Conservation (phyloP, 495 filamentous ascomycete genomes). For the Podospora anserina region DNA sequence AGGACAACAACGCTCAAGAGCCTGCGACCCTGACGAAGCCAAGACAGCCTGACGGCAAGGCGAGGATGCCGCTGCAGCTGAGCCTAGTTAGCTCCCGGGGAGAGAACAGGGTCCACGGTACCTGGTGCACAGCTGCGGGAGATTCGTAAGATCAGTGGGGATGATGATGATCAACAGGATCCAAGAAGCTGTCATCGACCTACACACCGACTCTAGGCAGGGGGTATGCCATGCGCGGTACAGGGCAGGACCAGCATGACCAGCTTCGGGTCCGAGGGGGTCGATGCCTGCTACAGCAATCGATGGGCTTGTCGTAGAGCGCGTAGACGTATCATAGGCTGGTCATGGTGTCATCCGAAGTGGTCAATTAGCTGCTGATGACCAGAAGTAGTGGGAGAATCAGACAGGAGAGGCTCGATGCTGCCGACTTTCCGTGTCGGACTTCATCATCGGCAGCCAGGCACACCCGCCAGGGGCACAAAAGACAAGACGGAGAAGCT, state of each 20-base stretch:
- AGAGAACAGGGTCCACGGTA: conserved; percentile 13
- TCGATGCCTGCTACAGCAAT: conserved; percentile 8
- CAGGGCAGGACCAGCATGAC: conserved; percentile 3
- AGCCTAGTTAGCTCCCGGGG: conserved; percentile 13
- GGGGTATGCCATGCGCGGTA: conserved; percentile 1
- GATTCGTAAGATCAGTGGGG: conserved; percentile 6
- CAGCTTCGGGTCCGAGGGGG: conserved; percentile 5
- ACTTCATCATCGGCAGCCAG: not conserved
- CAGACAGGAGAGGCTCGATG: not conserved
- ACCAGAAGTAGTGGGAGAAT: not conserved
- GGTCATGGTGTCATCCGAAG: conserved; percentile 2
- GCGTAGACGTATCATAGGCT: not conserved
- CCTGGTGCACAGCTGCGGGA: conserved; percentile 5
- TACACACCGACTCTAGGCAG: conserved; percentile 5
- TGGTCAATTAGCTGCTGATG: not conserved
- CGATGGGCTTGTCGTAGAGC: not conserved
- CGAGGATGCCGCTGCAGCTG: conserved; percentile 19
- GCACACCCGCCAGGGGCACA: not conserved
- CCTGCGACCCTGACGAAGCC: not conserved
- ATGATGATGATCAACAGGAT: conserved; percentile 13
- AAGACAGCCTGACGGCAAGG: conserved; percentile 9
- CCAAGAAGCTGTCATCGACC: not conserved
- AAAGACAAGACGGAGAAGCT: no score
- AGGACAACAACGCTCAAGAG: not conserved
- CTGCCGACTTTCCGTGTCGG: not conserved